Conservation (phyloP, 2,329 filamentous ascomycete genomes). For the Diaporthe citriasiana region DNA sequence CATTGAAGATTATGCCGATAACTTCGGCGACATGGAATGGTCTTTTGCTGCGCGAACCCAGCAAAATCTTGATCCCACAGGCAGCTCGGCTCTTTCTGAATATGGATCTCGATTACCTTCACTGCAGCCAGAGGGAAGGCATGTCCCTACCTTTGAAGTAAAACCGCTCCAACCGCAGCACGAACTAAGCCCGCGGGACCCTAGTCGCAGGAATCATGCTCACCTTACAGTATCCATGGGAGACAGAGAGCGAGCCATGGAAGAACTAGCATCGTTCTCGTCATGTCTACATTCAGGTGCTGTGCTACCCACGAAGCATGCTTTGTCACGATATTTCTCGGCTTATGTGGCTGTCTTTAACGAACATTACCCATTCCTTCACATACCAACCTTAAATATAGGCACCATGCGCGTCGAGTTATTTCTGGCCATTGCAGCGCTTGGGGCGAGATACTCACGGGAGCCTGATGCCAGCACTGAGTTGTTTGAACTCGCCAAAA, state of each 20-base stretch:
- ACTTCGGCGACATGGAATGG: background rate
- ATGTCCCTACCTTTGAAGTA: background rate
- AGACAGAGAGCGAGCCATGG: background rate
- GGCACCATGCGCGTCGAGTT: background rate
- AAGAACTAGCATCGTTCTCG: background rate
- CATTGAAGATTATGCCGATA: background rate
- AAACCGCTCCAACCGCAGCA: background rate
- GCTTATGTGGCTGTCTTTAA: background rate
- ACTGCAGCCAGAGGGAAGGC: background rate
- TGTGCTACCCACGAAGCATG: background rate
- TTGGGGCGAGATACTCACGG: constrained; percentile 2
- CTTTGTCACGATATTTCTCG: background rate
- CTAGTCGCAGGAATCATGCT: background rate
- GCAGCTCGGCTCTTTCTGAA: constrained; percentile 6
- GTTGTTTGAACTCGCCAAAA: background rate
- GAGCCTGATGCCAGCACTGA: background rate
- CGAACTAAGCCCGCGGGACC: background rate
- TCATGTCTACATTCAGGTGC: background rate
- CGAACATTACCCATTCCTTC: constrained; percentile 15
- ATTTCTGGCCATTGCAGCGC: background rate
- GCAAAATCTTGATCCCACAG: background rate
- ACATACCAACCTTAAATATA: background rate
- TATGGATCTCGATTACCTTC: constrained; percentile 2
- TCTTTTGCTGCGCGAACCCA: background rate
- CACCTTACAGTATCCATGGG: background rate